phyloP scores from a whole-genome alignment of 164 flowering plant species.

The Saururus chinensis region DNA sequence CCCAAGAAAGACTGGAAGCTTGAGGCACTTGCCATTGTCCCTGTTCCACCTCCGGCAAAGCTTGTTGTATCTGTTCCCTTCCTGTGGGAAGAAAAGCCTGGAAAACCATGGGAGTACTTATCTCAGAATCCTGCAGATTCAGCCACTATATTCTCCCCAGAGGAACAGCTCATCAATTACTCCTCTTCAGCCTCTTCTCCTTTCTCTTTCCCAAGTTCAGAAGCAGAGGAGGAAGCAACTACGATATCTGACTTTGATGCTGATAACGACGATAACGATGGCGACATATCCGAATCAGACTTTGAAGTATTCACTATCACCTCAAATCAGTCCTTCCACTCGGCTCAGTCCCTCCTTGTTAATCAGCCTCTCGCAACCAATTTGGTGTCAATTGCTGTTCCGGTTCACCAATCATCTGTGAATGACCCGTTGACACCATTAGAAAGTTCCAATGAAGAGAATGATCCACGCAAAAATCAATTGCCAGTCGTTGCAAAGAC shows the following conservation, averaged over 20 bases:
- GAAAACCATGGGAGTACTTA: slow-evolving; percentile 38
- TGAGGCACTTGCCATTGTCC: slow-evolving; percentile 2
- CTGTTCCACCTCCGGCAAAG: slow-evolving; percentile 23
- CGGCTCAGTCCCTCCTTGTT: slow-evolving; percentile 21
- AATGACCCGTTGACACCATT: not conserved
- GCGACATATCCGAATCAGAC: slow-evolving; percentile 22
- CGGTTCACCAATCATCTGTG: slow-evolving; percentile 14
- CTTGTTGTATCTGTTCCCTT: slow-evolving; percentile 63
- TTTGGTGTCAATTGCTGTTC: slow-evolving; percentile 21
- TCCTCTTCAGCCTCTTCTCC: not conserved
- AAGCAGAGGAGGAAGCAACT: slow-evolving; percentile 10
- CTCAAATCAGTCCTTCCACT: slow-evolving; percentile 23
- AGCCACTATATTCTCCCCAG: not conserved
- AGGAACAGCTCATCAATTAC: not conserved
- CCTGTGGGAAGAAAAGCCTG: slow-evolving; percentile 76
- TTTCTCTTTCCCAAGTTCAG: not conserved
- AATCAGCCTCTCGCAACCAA: slow-evolving; percentile 2
- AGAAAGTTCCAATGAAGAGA: not conserved
- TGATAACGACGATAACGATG: not conserved
- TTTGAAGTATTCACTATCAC: slow-evolving; percentile 21
- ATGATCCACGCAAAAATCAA: not conserved
- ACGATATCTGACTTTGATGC: slow-evolving; percentile 5
- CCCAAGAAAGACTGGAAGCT: slow-evolving; percentile 67
- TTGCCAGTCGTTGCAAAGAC: slow-evolving; percentile 17
- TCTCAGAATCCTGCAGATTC: slow-evolving; percentile 5